Base-by-base conservation (phyloP, 2,329 filamentous ascomycete genomes). In the Xylariaceae sp. region DNA sequence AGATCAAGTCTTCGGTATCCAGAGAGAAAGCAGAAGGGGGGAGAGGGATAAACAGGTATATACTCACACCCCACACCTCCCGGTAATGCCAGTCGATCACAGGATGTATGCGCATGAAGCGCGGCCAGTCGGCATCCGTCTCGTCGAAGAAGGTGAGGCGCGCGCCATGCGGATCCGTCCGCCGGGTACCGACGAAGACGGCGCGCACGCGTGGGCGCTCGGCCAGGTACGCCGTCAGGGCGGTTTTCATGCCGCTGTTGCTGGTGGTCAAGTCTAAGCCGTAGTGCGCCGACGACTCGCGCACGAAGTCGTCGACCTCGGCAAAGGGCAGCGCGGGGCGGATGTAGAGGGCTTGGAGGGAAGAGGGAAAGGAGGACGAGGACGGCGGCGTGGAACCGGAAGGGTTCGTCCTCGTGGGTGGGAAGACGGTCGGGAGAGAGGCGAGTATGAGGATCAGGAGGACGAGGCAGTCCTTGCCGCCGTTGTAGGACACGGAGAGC, bases 31-130 rank as follows among this genome's bases (percentile, higher is more conserved):
- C n/a, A 17, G 16, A 17, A 19, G 33, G 33, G 15, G 4, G 15
- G 13, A 26, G n/a, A 42, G 34, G 37, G 37, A 17, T 38, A 18
- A 19, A 16, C 38, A 16, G 36, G 9, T n/a, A 37, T 56, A 59
- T 26, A 74, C 87, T 72, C 59, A 94, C 89, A 15, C 83, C 80
- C 93, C 93, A 97, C 40, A 97, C 91, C 63, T 97, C 91, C 9
- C 81, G 79, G 64, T 96, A 95, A 63, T 93, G 88, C 93, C 93
- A 98, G 65, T 98, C 93, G 59, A 98, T 90, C 9, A 98, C 87
- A 0, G 93, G 91, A 64, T 98, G 89, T 45, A 97, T 76, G 44
- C 93, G 80, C 83, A 97, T 90, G 58, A 97, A 95, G 33, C 74
- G 69, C 28, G 93, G 93, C 93, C 93, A 98, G 2, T 85, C 89